Conservation (phyloP, 225 moss, liverwort and hornwort genomes). For the Straminergon stramineum region DNA sequence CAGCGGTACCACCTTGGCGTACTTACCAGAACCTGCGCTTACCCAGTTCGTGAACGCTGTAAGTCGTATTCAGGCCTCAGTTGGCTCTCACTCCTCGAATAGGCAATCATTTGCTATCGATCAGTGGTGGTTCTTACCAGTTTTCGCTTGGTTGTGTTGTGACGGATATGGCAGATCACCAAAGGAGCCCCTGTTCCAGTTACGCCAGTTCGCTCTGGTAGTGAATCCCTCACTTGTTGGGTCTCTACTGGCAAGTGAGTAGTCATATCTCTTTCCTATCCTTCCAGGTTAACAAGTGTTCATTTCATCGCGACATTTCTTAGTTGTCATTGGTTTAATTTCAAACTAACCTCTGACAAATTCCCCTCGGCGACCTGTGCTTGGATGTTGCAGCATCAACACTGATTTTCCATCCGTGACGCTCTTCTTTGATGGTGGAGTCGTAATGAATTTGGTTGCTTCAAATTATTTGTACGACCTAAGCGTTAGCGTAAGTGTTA, state of each 20-base stretch:
- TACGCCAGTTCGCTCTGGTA: background rate
- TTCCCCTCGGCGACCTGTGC: background rate
- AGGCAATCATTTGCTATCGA: background rate
- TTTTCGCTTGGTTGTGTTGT: background rate
- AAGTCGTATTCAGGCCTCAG: background rate
- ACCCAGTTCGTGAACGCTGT: conserved; percentile 16
- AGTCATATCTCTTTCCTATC: background rate
- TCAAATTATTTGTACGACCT: background rate
- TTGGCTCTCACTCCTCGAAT: background rate
- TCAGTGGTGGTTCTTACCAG: background rate
- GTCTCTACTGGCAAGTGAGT: background rate
- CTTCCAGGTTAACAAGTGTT: background rate
- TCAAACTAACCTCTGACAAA: background rate
- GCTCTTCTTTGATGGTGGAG: background rate
- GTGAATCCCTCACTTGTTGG: background rate
- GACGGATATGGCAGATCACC: background rate
- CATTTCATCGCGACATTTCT: background rate
- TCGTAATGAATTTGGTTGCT: background rate
- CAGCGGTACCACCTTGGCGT: conserved; percentile 25
- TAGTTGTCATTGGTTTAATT: background rate
- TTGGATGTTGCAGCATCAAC: conserved; percentile 19
- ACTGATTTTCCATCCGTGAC: background rate
- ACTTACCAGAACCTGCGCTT: conserved; percentile 11
- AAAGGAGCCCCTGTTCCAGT: background rate
- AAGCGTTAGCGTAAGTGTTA: background rate